Conservation (phyloP, 2,329 filamentous ascomycete genomes). For the Juglanconis juglandina region DNA sequence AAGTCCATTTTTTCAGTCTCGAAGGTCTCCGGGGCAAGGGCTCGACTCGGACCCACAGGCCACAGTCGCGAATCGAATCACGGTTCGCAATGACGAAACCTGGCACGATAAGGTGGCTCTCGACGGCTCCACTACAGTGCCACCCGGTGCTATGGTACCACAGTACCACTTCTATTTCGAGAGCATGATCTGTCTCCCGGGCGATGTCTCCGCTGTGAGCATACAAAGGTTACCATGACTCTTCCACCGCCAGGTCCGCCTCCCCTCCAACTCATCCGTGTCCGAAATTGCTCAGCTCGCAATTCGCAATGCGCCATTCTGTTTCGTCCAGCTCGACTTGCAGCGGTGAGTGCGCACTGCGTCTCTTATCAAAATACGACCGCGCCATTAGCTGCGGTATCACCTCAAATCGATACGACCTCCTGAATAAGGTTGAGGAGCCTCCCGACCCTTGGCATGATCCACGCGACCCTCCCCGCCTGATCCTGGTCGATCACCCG, state of each 20-base stretch:
- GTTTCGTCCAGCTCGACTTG: not conserved
- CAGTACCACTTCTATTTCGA: constrained; percentile 10
- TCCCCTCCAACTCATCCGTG: too few species aligned
- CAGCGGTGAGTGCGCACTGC: not conserved
- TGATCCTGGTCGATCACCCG: not conserved
- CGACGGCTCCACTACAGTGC: not conserved
- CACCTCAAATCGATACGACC: not conserved
- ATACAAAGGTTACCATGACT: not conserved
- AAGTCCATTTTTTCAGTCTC: too few species aligned
- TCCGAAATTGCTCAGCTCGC: not conserved
- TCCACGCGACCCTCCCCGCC: not conserved
- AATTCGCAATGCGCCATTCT: not conserved
- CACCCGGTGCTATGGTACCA: not conserved
- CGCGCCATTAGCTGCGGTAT: not conserved
- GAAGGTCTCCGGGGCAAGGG: too few species aligned
- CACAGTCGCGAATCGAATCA: not conserved
- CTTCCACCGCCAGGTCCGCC: not conserved
- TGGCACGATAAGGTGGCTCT: not conserved
- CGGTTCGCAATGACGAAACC: constrained; percentile 4
- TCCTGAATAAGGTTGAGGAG: constrained; percentile 18
- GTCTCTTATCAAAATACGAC: not conserved
- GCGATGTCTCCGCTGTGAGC: not conserved
- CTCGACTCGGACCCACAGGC: not conserved
- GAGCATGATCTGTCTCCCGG: not conserved
- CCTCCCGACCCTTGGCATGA: constrained; percentile 7